Conservation (phyloP, 2,329 filamentous ascomycete genomes). For the Pyrenophora tritici-repentis region DNA sequence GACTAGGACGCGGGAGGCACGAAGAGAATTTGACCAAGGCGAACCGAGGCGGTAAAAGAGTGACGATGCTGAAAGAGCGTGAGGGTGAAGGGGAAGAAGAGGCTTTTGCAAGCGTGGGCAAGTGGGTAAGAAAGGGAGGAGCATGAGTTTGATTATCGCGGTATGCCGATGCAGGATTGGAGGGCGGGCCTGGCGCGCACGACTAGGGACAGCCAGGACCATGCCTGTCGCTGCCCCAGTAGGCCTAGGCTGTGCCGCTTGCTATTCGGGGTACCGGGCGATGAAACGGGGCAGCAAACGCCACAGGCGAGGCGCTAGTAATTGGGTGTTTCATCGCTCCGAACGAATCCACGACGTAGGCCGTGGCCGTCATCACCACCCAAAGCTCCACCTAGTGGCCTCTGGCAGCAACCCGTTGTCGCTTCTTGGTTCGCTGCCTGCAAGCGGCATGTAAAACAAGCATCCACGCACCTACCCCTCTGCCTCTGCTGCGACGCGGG, state of each 20-base stretch:
- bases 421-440: constrained; percentile 10
- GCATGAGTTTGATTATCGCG: constrained; percentile 32
- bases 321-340: constrained; percentile 31
- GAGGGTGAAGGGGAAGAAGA: constrained; percentile 3
- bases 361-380: background rate
- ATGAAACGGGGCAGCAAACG: constrained; percentile 24
- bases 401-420: background rate
- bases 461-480: background rate
- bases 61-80: constrained; percentile 17
- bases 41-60: constrained; percentile 25
- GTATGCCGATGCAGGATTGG: constrained; percentile 23
- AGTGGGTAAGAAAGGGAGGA: constrained; percentile 27
- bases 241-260: constrained; percentile 18
- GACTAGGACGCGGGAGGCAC: constrained; percentile 24
- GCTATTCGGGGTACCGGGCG: constrained; percentile 18
- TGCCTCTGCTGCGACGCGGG: background rate
- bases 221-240: constrained; percentile 9
- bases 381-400: no score
- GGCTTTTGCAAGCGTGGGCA: constrained; percentile 19
- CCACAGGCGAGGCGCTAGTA: constrained; percentile 20
- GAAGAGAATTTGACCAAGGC: constrained; percentile 31
- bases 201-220: constrained; percentile 11
- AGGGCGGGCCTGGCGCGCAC: constrained; percentile 16
- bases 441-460: constrained; percentile 11
- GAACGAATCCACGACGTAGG: constrained; percentile 14